phyloP scores from a whole-genome alignment of 805 yeast genomes.

The Zygosaccharomyces kombuchaensis region DNA sequence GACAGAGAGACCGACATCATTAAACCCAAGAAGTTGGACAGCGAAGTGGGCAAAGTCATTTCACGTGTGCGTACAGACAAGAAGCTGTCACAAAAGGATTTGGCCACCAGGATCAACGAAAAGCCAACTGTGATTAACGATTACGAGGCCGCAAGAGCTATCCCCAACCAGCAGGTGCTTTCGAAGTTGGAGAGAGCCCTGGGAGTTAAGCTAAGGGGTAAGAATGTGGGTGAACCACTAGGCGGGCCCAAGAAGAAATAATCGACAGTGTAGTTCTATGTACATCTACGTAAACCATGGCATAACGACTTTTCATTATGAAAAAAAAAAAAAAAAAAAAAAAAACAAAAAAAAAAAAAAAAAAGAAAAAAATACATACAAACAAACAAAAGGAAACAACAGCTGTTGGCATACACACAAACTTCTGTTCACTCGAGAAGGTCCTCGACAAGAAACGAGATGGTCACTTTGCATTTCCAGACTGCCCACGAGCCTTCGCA shows the following conservation, averaged over 20 bases:
- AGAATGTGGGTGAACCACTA: constrained; percentile 88
- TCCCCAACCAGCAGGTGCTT: constrained; percentile 92
- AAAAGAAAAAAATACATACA: not conserved
- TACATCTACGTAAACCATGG: not conserved
- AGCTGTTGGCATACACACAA: too few species aligned
- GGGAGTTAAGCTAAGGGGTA: constrained; percentile 94
- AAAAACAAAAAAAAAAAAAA: constrained; percentile 2
- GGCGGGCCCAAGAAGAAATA: constrained; percentile 43
- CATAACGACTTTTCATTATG: constrained; percentile 4
- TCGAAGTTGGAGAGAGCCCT: constrained; percentile 90
- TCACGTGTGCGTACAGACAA: constrained; percentile 82
- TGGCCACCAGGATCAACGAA: constrained; percentile 93
- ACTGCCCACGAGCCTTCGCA: constrained; percentile 44
- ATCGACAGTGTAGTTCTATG: not conserved
- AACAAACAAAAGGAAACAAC: not conserved
- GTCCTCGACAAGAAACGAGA: constrained; percentile 10
- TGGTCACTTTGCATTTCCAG: constrained; percentile 41
- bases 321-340: not conserved
- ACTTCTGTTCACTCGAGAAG: not conserved
- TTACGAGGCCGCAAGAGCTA: constrained; percentile 94
- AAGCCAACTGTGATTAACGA: constrained; percentile 94
- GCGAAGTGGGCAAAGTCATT: constrained; percentile 82
- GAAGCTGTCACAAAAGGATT: constrained; percentile 88
- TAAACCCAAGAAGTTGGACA: constrained; percentile 83
- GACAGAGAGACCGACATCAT: constrained; percentile 93